phyloP scores from a whole-genome alignment of 2,329 filamentous ascomycete species.

The Aspergillus vadensis region DNA sequence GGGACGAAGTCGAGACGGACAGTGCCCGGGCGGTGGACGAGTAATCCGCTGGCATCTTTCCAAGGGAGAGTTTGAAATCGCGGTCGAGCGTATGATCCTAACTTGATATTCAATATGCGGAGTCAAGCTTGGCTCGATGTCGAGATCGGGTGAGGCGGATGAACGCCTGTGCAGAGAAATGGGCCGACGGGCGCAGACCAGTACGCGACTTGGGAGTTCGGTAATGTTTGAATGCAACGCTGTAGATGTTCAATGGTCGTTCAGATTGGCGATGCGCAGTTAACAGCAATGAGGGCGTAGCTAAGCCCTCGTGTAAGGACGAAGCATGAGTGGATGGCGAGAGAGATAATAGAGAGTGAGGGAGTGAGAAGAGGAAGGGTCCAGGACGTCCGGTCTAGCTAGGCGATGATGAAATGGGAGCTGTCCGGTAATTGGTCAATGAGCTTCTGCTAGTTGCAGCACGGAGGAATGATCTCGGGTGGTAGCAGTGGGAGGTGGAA shows the following conservation, averaged over 20 bases:
- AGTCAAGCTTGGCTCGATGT: conserved; percentile 2
- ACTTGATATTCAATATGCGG: neutral
- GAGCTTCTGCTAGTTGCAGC: neutral
- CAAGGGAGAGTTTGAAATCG: neutral
- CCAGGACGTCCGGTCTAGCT: neutral
- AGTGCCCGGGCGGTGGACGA: conserved; percentile 56
- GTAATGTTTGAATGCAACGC: neutral
- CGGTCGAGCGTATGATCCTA: too few relatives aligned
- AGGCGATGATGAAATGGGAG: conserved; percentile 8
- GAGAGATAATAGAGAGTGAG: neutral
- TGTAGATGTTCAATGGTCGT: neutral
- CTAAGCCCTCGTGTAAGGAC: conserved; percentile 1
- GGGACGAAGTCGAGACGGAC: conserved; percentile 52
- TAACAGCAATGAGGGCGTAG: neutral
- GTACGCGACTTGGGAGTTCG: neutral
- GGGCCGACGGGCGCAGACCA: neutral
- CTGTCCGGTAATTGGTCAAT: neutral
- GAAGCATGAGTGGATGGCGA: conserved; percentile 1
- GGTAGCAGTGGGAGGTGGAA: neutral
- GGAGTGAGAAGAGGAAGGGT: neutral
- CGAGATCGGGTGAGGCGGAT: conserved; percentile 10
- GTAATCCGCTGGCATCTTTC: conserved; percentile 52
- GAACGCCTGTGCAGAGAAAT: neutral
- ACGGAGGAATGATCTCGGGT: neutral
- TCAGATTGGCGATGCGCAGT: neutral